Conservation (phyloP, 2,329 filamentous ascomycete genomes). For the Clarireedia homoeocarpa region DNA sequence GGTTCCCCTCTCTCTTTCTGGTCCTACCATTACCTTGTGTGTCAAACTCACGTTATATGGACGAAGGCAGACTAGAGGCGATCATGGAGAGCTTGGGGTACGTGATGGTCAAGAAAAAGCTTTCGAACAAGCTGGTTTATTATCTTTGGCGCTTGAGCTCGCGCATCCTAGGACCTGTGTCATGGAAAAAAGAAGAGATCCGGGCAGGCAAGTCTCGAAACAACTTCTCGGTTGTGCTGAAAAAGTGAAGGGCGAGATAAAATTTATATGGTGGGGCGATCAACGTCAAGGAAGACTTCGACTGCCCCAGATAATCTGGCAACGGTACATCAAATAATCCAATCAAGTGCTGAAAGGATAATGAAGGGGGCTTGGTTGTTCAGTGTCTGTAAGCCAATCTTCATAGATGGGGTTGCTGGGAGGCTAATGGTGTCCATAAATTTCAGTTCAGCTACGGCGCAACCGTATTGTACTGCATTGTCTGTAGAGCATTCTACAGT, state of each 20-base stretch:
- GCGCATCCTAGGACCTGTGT: conserved; percentile 18
- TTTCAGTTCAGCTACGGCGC: too few relatives aligned
- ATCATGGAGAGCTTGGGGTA: conserved; percentile 80
- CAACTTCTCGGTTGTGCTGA: conserved; percentile 79
- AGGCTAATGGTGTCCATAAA: too few relatives aligned
- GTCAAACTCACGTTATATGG: conserved; percentile 83
- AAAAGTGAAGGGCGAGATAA: conserved; percentile 11
- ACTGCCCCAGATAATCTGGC: background rate
- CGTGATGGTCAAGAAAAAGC: conserved; percentile 54
- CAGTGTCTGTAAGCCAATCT: background rate
- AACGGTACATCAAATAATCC: conserved; percentile 1
- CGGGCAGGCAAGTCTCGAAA: conserved; percentile 71
- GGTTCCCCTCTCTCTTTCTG: conserved; percentile 70
- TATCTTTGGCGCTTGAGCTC: conserved; percentile 62
- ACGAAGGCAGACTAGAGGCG: conserved; percentile 55
- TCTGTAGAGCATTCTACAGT: too few relatives aligned
- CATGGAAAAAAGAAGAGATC: conserved; percentile 61
- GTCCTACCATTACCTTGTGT: conserved; percentile 86
- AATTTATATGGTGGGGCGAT: background rate
- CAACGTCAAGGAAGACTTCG: background rate
- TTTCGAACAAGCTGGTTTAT: conserved; percentile 78
- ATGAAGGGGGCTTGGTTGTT: background rate
- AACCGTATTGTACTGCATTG: too few relatives aligned
- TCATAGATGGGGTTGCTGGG: conserved; percentile 2
- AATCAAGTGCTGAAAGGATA: conserved; percentile 24